Percentiles rank a stretch among this genome's conserved stretches.
These are phyloP conservation scores for Alternaria sp. DNA, from an alignment of 2,329 filamentous ascomycete species.

Conservation along the genomic window DNA sequence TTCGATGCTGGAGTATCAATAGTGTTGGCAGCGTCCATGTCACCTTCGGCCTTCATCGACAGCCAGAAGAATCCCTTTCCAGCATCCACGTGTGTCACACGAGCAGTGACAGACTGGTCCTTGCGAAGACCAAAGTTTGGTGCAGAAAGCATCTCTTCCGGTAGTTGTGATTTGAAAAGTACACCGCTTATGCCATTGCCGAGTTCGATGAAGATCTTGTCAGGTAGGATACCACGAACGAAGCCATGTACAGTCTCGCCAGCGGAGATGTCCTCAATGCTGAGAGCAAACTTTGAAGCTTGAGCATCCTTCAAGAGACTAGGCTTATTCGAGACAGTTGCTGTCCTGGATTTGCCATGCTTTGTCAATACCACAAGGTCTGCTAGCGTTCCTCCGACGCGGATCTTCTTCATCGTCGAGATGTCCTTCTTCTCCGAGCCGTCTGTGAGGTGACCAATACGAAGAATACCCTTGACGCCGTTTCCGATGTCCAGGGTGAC, in stretches of 20 bases:
- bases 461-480: slow-evolving; percentile 79
- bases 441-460: slow-evolving; percentile 82
- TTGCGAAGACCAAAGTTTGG: slow-evolving; percentile 81
- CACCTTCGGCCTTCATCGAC: slow-evolving; percentile 64
- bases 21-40: slow-evolving; percentile 46
- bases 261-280: slow-evolving; percentile 74
- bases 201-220: slow-evolving; percentile 89
- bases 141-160: slow-evolving; percentile 71
- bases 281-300: slow-evolving; percentile 73
- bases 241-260: slow-evolving; percentile 78
- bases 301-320: slow-evolving; percentile 79
- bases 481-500: slow-evolving; percentile 76
- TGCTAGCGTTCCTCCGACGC: slow-evolving; percentile 81
- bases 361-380: slow-evolving; percentile 90
- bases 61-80: slow-evolving; percentile 74
- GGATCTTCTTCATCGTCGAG: slow-evolving; percentile 79
- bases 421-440: slow-evolving; percentile 80
- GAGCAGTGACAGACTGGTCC: slow-evolving; percentile 77
- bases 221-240: slow-evolving; percentile 81
- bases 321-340: slow-evolving; percentile 83
- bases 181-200: slow-evolving; percentile 78
- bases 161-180: slow-evolving; percentile 79
- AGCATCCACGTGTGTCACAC: slow-evolving; percentile 75
- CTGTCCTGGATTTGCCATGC: slow-evolving; percentile 75
- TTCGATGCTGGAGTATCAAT: slow-evolving; percentile 35